Evolutionary conservation across 257 asterid species (phyloP).

Genomic region (Gynochthodes officinalis): DNA sequence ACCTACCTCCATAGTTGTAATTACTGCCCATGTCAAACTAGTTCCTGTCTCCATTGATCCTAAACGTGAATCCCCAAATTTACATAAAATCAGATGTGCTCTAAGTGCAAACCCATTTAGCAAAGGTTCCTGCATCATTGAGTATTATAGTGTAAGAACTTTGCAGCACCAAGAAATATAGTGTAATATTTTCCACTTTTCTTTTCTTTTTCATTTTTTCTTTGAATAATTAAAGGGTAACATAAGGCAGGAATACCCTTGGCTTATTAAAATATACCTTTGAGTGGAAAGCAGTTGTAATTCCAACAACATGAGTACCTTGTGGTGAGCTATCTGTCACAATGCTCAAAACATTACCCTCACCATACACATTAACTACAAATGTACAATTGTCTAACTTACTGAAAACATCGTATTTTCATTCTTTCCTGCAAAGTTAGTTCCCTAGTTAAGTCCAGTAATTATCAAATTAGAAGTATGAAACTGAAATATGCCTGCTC

Average conservation of each 20-base stretch:
- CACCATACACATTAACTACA: constrained; percentile 69
- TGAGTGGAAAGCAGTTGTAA: constrained; percentile 86
- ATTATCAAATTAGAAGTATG: not conserved
- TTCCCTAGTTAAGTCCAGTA: not conserved
- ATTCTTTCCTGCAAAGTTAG: constrained; percentile 62
- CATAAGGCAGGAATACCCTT: not conserved
- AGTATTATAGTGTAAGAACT: constrained; percentile 2
- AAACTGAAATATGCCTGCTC: no score
- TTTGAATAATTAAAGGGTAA: not conserved
- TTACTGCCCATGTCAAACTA: constrained; percentile 89
- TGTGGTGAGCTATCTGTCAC: constrained; percentile 95
- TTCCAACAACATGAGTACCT: constrained; percentile 99
- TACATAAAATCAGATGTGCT: constrained; percentile 92
- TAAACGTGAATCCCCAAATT: constrained; percentile 93
- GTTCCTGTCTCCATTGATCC: constrained; percentile 99
- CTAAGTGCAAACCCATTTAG: constrained; percentile 99
- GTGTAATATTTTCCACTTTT: not conserved
- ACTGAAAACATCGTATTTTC: constrained; percentile 86
- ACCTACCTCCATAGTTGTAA: constrained; percentile 91
- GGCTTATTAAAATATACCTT: constrained; percentile 40
- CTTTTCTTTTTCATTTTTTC: not conserved
- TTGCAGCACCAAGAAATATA: not conserved
- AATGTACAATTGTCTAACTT: constrained; percentile 82
- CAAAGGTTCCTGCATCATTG: constrained; percentile 69
- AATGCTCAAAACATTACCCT: constrained; percentile 84